These are phyloP conservation scores for Cephalotrichum gorgonifer DNA, from an alignment of 2,329 filamentous ascomycete genomes.

Conservation along the genomic window DNA sequence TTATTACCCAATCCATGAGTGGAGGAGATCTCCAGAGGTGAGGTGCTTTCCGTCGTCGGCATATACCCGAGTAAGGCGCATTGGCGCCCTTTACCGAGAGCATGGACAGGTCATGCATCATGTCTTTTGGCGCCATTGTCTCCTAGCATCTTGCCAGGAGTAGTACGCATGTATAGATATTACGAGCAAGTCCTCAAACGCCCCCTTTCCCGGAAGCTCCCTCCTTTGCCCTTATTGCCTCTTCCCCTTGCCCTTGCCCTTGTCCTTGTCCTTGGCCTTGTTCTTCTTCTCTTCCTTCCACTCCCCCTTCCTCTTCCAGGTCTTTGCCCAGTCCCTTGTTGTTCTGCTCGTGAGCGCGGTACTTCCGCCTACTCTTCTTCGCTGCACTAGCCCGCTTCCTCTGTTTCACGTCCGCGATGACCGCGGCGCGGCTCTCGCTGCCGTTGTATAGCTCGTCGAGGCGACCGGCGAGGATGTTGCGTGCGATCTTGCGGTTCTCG, in stretches of 20 bases:
- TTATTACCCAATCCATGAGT: too few relatives aligned
- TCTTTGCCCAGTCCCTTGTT: conserved; percentile 23
- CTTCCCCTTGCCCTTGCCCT: neutral
- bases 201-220: neutral
- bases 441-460: conserved; percentile 67
- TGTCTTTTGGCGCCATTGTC: too few relatives aligned
- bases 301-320: neutral
- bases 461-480: conserved; percentile 63
- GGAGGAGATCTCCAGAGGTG: too few relatives aligned
- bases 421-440: conserved; percentile 51
- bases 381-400: conserved; percentile 64
- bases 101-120: too few relatives aligned
- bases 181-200: too few relatives aligned
- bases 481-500: conserved; percentile 80
- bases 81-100: too few relatives aligned
- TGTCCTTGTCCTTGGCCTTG: neutral
- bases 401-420: conserved; percentile 52
- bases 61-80: too few relatives aligned
- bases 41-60: too few relatives aligned
- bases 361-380: conserved; percentile 80
- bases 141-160: too few relatives aligned
- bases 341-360: conserved; percentile 48
- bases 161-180: too few relatives aligned
- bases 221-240: neutral
- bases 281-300: neutral